Evolutionary conservation across 306 rosid genomes (phyloP), one percentile per base, ranked within the genome.

Genomic region (Cicer yamashitae): DNA sequence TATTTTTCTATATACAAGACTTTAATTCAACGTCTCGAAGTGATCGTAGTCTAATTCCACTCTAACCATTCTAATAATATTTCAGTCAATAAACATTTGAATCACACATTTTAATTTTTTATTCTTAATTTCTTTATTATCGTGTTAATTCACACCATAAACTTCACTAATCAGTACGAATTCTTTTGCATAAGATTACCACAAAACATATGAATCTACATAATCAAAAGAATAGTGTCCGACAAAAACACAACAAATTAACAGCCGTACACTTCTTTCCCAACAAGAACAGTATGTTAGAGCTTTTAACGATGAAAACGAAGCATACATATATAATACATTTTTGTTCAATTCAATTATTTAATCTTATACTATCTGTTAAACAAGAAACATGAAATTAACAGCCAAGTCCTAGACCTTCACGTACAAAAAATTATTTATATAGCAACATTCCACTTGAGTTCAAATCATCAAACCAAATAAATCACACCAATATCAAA

Each of bases 301-400:
- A 81, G 37, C 7, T 8, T 12, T 34, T 7, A 68, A 53, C 77
- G 81, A 76, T 64, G 38, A 71, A 65, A 70, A 12, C 85, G 9
- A 77, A 54, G 75, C 56, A 82, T 30, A 67, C 34, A 25, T 60
- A 60, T 18, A 34, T 60, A 41, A 41, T 6, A 60, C 17, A 45
- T 54, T 45, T 14, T 45, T 14, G 62, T 43, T 9, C 46, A 60
- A 41, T 38, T 60, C 34, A 67, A 40, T 17, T 41, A 64, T 47
- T 40, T 47, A 79, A 56, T 22, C 11, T 25, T 25, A 25, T 25
- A 25, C 34, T 25, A 30, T 14, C 38, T 48, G 12, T 13, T 13
- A 58, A 81, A 75, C 81, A 69, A 81, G 61, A 61, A 76, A 45
- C 34, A 53, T 39, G 2, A 64, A 63, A 41, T 15, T 20, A 18